These are phyloP conservation scores for Castanea sativa DNA, from an alignment of 306 rosid species.

Conservation along the genomic window DNA sequence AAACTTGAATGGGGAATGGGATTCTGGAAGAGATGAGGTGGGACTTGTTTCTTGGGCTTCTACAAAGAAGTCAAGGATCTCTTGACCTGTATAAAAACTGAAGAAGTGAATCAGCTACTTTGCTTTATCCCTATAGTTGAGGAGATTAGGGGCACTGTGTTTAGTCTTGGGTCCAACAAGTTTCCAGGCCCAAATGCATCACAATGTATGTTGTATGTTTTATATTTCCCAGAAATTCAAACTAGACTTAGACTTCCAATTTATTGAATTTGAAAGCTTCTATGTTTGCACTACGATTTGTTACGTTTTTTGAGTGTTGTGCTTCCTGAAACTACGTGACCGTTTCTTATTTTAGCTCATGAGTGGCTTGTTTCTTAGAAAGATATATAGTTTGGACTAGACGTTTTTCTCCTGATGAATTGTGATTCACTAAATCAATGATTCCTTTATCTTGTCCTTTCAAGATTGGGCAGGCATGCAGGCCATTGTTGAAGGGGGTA, in stretches of 20 bases:
- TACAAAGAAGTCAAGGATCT: too few species aligned
- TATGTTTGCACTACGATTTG: background rate
- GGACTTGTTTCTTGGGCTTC: too few species aligned
- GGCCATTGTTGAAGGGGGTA: constrained; percentile 49
- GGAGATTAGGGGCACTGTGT: too few species aligned
- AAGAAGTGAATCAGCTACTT: too few species aligned
- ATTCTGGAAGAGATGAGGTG: too few species aligned
- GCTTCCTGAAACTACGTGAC: background rate
- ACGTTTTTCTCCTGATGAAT: background rate
- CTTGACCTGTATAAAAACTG: too few species aligned
- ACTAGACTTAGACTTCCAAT: background rate
- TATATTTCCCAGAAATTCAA: background rate
- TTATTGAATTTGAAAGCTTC: too few species aligned
- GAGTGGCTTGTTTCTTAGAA: background rate
- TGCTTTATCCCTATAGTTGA: too few species aligned
- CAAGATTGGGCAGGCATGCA: constrained; percentile 84
- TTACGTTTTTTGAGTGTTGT: background rate
- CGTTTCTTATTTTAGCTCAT: background rate
- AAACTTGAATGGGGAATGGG: too few species aligned
- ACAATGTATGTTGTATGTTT: background rate
- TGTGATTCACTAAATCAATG: background rate
- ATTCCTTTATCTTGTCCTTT: background rate
- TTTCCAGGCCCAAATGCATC: too few species aligned
- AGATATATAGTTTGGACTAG: background rate
- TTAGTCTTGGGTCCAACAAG: too few species aligned